A percentile compares a stretch with the other conserved stretches of the same genome.
These are phyloP conservation scores for Dactylellina haptotyla DNA, from an alignment of 2,329 filamentous ascomycete genomes.

Conservation along the genomic window DNA sequence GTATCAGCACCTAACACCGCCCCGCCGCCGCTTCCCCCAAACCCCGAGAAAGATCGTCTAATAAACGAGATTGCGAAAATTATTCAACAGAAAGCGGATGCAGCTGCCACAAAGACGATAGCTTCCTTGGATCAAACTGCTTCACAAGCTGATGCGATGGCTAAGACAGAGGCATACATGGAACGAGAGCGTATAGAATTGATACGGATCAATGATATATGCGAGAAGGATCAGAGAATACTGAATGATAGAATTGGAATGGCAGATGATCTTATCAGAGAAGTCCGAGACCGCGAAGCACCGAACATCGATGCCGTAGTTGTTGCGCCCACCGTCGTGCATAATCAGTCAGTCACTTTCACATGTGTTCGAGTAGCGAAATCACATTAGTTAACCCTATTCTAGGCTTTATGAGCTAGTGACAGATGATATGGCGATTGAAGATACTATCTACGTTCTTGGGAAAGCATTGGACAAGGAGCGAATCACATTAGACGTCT, in stretches of 20 bases:
- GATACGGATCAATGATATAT: constrained; percentile 74
- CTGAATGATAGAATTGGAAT: constrained; percentile 79
- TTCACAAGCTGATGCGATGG: constrained; percentile 81
- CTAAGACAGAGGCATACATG: constrained; percentile 73
- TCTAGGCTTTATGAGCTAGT: constrained; percentile 78
- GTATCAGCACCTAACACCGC: constrained; percentile 61
- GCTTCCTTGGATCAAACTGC: constrained; percentile 78
- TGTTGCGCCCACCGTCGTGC: constrained; percentile 91
- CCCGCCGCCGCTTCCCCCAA: constrained; percentile 89
- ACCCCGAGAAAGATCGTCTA: constrained; percentile 92
- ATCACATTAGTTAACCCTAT: not conserved
- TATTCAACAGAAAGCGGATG: constrained; percentile 74
- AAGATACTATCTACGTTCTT: constrained; percentile 85
- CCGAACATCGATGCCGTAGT: constrained; percentile 89
- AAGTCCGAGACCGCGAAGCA: constrained; percentile 73
- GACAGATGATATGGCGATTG: constrained; percentile 86
- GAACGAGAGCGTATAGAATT: constrained; percentile 79
- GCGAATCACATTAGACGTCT: constrained; percentile 75
- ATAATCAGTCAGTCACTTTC: constrained; percentile 71
- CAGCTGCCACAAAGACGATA: constrained; percentile 76
- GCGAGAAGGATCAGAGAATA: constrained; percentile 80
- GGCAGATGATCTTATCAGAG: constrained; percentile 80
- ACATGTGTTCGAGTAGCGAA: not conserved
- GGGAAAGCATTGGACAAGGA: constrained; percentile 79
- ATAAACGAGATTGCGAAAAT: constrained; percentile 78